Base-by-base conservation (phyloP, 1,284 basidiomycete species). In the Leccinum solheimii region DNA sequence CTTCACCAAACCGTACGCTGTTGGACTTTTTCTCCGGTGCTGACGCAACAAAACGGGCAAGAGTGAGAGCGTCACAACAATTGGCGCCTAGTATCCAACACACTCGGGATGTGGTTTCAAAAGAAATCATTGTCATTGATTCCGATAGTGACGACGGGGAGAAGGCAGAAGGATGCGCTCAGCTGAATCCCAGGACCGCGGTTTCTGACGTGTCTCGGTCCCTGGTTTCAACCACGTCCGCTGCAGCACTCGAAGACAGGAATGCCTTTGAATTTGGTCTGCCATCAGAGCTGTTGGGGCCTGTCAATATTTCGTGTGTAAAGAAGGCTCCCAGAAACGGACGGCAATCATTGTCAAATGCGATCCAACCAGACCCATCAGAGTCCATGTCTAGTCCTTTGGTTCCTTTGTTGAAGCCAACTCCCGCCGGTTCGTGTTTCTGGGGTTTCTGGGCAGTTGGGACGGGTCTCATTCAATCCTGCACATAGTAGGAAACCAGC, bases 71-170 rank as follows among this genome's bases (percentile, higher is more conserved):
- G 1, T 53, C 61, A 36, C 62, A 50, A 60, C 60, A 53, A 57
- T 21, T 1, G 3, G 4, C 53, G 7, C 30, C 43, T 43, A 57
- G 38, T 26, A 50, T 27, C 51, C 68, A 53, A 57, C 58, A 48
- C 34, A 54, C 59, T 55, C 21, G 48, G 48, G 54, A 60, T 43
- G 57, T 48, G 32, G 53, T 54, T 19, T 69, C 71, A 16, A 71
- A 68, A 59, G 80, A 85, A 43, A 71, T 85, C 60, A 85, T 88
- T 55, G 73, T 86, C 64, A 83, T 88, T 60, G 85, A 87, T 67
- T 86, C 85, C 30, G 83, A 84, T 66, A 77, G 75, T 32, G 86
- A 87, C 54, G 79, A 81, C 14, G 66, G 62, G 23, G 60, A 27
- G 53, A 52, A 54, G 14, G 55, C 50, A 36, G 43, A 49, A n/a